Evolutionary conservation across 2,329 filamentous ascomycete genomes (phyloP), one percentile per base, ranked within the genome.

Genomic region (Trichoderma afroharzianum): DNA sequence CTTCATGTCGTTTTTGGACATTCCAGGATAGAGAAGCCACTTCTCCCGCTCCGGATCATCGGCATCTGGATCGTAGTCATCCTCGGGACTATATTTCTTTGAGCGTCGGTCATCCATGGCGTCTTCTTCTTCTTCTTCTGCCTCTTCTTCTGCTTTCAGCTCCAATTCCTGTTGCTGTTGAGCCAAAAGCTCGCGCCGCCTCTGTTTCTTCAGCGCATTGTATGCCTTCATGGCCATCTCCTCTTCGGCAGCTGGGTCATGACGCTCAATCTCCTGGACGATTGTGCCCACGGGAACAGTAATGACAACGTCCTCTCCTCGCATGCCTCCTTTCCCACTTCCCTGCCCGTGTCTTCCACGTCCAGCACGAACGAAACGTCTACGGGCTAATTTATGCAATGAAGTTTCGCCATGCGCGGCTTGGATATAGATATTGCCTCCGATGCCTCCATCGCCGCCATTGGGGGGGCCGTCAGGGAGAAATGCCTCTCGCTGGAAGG

Each of bases 271-370:
- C 81, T 99, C 96, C 36, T 93, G 88, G 3, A 99, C 87, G 3
- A 99, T 90, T 0, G 96, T 99, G 4, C 96, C 96, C 6, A 98
- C 92, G 0, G 96, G 96, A 0, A 99, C 96, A 36, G 93, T 92
- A 73, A 99, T 90, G 76, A 98, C 84, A 6, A 98, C 81, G 80
- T 99, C 96, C 15, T 95, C 91, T 63, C 96, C 96, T 74, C 94
- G 88, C 76, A 91, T 90, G 4, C 96, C 96, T 68, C 91, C 88
- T 75, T 88, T 88, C 68, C 88, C 87, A 75, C 90, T 93, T 43
- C 93, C 93, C 78, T 93, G 90, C 0, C 93, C 93, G 77, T 93
- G 91, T 79, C 87, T 92, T n/a, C 93, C 93, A 75, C 90, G 85
- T 1, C 90, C 91, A 0, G 93, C 93, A 72, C 92, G 91, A 64